phyloP scores from a whole-genome alignment of 163 green algal species.

The Scenedesmus sp. region DNA sequence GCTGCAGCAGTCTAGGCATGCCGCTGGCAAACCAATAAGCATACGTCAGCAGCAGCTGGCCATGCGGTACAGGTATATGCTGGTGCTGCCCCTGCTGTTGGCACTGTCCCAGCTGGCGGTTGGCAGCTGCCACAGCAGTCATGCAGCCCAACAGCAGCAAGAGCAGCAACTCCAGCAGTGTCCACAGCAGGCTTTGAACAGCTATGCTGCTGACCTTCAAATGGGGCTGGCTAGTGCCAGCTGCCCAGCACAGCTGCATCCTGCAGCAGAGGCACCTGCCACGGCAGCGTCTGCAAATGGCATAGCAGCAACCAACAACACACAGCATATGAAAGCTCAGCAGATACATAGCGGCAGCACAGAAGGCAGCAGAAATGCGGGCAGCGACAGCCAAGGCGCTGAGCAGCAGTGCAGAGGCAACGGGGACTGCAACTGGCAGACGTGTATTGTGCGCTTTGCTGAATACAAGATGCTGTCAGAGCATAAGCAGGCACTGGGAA shows the following conservation, averaged over 20 bases:
- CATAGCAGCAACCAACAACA: not conserved
- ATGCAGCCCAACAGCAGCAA: not conserved
- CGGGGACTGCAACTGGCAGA: not conserved
- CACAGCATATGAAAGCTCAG: not conserved
- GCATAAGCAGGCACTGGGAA: not conserved
- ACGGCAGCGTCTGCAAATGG: not conserved
- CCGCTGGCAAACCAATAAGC: not conserved
- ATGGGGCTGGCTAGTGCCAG: not conserved
- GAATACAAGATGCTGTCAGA: conserved; percentile 30
- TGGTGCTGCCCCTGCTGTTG: not conserved
- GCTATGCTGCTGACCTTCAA: not conserved
- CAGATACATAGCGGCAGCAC: not conserved
- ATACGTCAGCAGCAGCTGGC: conserved; percentile 6
- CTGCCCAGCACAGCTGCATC: not conserved
- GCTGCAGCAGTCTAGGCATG: not conserved
- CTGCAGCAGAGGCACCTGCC: not conserved
- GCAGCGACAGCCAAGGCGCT: not conserved
- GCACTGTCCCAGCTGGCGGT: conserved; percentile 2
- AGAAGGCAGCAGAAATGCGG: not conserved
- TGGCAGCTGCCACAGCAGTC: not conserved
- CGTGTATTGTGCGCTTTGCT: conserved; percentile 36
- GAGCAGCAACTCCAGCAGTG: not conserved
- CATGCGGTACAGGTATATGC: not conserved
- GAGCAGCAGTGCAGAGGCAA: not conserved
- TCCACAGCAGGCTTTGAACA: not conserved